A percentile compares a stretch with the other conserved stretches of the same genome.
Evolutionary conservation across 2,329 filamentous ascomycete genomes (phyloP).

Genomic region (Metarhizium guizhouense): DNA sequence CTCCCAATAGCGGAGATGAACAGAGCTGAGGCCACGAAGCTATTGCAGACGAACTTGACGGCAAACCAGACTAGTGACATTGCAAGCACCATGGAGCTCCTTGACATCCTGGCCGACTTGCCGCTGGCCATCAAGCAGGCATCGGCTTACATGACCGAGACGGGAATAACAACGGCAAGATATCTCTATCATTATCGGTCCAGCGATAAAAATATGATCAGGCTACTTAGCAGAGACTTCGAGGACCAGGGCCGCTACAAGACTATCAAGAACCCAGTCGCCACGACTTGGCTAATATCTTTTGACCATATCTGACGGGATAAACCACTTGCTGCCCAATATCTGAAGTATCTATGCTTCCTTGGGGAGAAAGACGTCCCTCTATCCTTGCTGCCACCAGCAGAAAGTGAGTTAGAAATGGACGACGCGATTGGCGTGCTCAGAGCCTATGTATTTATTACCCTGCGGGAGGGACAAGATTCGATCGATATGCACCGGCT

Average conservation of each 20-base stretch:
- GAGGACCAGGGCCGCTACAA: slow-evolving; percentile 18
- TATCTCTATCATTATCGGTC: slow-evolving; percentile 18
- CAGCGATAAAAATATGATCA: slow-evolving; percentile 10
- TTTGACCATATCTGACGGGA: slow-evolving; percentile 20
- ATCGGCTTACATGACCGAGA: slow-evolving; percentile 24
- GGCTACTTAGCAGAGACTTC: slow-evolving; percentile 21
- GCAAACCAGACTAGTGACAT: slow-evolving; percentile 12
- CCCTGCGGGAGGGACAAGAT: slow-evolving; percentile 8
- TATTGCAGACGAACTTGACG: slow-evolving; percentile 13
- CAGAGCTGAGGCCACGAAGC: slow-evolving; percentile 10
- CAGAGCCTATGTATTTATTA: slow-evolving; percentile 22
- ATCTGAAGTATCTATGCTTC: slow-evolving; percentile 20
- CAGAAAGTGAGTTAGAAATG: background rate
- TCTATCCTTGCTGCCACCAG: slow-evolving; percentile 10
- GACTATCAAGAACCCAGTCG: slow-evolving; percentile 17
- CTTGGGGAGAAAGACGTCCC: slow-evolving; percentile 21
- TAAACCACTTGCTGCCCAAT: slow-evolving; percentile 16
- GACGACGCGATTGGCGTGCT: slow-evolving; percentile 14
- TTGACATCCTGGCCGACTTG: slow-evolving; percentile 20
- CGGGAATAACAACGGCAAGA: slow-evolving; percentile 8
- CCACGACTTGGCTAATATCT: slow-evolving; percentile 25
- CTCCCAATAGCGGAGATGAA: slow-evolving; percentile 15
- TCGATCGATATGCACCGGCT: slow-evolving; percentile 23
- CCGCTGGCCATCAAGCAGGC: slow-evolving; percentile 28
- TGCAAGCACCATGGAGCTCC: slow-evolving; percentile 12